Evolutionary conservation across 2,329 filamentous ascomycete species (phyloP).

Genomic region (Boeremia exigua): DNA sequence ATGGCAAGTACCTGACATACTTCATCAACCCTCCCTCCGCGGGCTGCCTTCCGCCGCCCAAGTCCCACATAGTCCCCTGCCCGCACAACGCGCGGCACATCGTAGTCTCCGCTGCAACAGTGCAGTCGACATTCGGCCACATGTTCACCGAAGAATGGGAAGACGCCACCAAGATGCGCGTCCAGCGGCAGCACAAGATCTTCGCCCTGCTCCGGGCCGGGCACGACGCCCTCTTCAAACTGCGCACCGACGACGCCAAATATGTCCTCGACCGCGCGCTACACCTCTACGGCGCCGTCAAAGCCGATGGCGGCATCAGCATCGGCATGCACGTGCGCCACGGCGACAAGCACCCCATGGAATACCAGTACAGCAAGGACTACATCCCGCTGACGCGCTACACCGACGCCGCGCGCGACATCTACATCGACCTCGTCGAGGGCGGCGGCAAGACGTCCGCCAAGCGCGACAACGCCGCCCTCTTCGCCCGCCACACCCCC

Average conservation of each 20-base stretch:
- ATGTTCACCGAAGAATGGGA: constrained; percentile 62
- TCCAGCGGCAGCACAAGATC: constrained; percentile 64
- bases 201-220: constrained; percentile 73
- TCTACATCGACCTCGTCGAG: constrained; percentile 57
- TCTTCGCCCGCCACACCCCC: constrained; percentile 36
- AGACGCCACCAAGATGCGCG: constrained; percentile 56
- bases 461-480: constrained; percentile 31
- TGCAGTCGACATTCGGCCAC: constrained; percentile 67
- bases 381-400: constrained; percentile 80
- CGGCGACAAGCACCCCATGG: constrained; percentile 78
- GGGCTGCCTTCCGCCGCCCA: constrained; percentile 72
- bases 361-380: constrained; percentile 76
- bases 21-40: constrained; percentile 72
- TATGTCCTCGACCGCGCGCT: constrained; percentile 68
- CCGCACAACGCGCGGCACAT: constrained; percentile 78
- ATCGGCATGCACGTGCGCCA: constrained; percentile 81
- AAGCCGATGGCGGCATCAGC: constrained; percentile 58
- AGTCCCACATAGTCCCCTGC: constrained; percentile 78
- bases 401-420: constrained; percentile 61
- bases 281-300: constrained; percentile 59
- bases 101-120: constrained; percentile 73
- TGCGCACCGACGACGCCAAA: constrained; percentile 67
- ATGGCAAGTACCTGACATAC: constrained; percentile 75
- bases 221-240: constrained; percentile 75
- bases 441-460: constrained; percentile 37